phyloP scores from a whole-genome alignment of 805 yeast species.

The Nakazawaea wickerhamii region DNA sequence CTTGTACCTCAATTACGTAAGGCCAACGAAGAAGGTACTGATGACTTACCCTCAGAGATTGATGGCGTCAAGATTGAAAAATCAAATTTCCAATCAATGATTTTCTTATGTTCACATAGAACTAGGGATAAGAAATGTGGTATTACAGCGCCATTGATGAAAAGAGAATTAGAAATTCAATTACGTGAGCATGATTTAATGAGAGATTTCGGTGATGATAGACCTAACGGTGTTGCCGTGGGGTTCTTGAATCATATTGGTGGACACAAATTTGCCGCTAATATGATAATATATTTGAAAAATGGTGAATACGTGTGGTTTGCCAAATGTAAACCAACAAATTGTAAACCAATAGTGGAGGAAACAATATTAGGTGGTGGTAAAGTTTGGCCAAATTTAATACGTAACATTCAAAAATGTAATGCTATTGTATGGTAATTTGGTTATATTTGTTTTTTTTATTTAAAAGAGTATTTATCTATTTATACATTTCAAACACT shows the following conservation, averaged over 20 bases:
- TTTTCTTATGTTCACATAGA: constrained; percentile 82
- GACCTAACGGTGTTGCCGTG: constrained; percentile 71
- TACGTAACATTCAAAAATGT: constrained; percentile 56
- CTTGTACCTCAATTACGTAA: constrained; percentile 37
- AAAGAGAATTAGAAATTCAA: constrained; percentile 67
- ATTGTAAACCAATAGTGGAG: constrained; percentile 67
- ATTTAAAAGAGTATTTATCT: neutral
- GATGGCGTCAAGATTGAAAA: constrained; percentile 30
- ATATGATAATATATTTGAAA: constrained; percentile 69
- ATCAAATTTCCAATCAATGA: constrained; percentile 38
- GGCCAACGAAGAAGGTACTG: constrained; percentile 16
- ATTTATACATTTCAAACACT: neutral
- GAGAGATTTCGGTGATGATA: constrained; percentile 71
- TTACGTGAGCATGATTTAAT: constrained; percentile 65
- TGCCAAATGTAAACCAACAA: constrained; percentile 77
- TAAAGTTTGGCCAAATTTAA: constrained; percentile 63
- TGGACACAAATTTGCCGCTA: constrained; percentile 93
- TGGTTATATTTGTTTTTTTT: neutral
- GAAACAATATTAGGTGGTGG: constrained; percentile 68
- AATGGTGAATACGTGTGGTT: constrained; percentile 81
- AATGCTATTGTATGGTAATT: constrained; percentile 48
- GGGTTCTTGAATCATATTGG: constrained; percentile 83
- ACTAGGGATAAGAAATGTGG: constrained; percentile 95
- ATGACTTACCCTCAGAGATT: constrained; percentile 17
- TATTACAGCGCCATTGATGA: constrained; percentile 86